Conservation (phyloP, 1,284 basidiomycete species). For the Marasmius sp. region DNA sequence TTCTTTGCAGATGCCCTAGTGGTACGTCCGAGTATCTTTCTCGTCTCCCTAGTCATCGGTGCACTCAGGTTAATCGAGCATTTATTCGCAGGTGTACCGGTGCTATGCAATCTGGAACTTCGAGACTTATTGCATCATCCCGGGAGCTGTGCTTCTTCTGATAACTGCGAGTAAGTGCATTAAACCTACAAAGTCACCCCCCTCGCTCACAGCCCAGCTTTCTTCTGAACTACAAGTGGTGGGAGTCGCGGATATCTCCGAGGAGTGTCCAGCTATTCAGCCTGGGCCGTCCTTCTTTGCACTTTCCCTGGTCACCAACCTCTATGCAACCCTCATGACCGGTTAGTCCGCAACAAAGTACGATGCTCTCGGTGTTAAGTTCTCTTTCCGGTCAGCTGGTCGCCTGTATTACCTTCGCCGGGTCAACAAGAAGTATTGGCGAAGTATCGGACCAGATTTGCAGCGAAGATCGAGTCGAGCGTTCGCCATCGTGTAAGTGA, state of each 20-base stretch:
- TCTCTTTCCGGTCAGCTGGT: constrained; percentile 2
- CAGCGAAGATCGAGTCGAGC: neutral
- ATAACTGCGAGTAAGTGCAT: constrained; percentile 6
- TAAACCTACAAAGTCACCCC: neutral
- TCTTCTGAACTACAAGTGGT: constrained; percentile 5
- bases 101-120: constrained; percentile 12
- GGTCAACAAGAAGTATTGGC: neutral
- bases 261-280: constrained; percentile 1
- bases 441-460: neutral
- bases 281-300: constrained; percentile 2
- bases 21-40: neutral
- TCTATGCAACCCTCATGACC: constrained; percentile 6
- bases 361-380: neutral
- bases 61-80: too few species aligned
- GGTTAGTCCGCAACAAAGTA: neutral
- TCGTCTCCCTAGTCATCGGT: too few species aligned
- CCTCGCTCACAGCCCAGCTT: neutral
- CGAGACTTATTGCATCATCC: constrained; percentile 1
- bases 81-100: constrained; percentile 2
- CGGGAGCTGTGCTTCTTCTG: constrained; percentile 2
- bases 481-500: constrained; percentile 6
- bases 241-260: neutral
- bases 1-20: constrained; percentile 12
- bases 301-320: constrained; percentile 9
- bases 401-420: constrained; percentile 4